A percentile compares a stretch with the other conserved stretches of the same genome.
Conservation (phyloP, 495 filamentous ascomycete species). For the Cercophora newfieldiana region DNA sequence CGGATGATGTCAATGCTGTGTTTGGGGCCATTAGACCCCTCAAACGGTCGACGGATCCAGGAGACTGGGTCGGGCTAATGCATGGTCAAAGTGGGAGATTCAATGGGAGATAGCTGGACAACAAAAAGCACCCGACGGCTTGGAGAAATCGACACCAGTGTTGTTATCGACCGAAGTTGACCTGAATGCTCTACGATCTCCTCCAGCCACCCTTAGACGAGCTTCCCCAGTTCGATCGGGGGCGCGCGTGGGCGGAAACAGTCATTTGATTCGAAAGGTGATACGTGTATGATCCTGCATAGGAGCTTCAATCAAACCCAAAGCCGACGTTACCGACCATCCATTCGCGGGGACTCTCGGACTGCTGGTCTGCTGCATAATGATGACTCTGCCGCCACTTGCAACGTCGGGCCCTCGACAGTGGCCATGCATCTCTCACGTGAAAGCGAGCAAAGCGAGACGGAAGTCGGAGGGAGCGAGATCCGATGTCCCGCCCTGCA, state of each 20-base stretch:
- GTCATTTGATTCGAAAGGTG: background rate
- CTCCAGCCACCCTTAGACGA: background rate
- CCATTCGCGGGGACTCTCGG: background rate
- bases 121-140: background rate
- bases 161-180: background rate
- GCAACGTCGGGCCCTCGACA: background rate
- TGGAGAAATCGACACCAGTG: background rate
- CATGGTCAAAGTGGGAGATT: background rate
- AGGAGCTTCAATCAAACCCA: background rate
- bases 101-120: background rate
- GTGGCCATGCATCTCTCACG: background rate
- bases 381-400: background rate
- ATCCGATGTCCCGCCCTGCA: background rate
- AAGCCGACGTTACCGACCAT: background rate
- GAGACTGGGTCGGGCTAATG: background rate
- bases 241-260: background rate
- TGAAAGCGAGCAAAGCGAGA: background rate
- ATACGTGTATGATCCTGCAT: background rate
- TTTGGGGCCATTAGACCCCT: background rate
- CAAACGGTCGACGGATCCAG: background rate
- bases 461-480: background rate
- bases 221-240: background rate
- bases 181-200: background rate
- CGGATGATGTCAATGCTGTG: slow-evolving; percentile 1
- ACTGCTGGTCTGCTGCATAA: background rate